Conservation (phyloP, 305 asterid species). For the Stenogyne calaminthoides region DNA sequence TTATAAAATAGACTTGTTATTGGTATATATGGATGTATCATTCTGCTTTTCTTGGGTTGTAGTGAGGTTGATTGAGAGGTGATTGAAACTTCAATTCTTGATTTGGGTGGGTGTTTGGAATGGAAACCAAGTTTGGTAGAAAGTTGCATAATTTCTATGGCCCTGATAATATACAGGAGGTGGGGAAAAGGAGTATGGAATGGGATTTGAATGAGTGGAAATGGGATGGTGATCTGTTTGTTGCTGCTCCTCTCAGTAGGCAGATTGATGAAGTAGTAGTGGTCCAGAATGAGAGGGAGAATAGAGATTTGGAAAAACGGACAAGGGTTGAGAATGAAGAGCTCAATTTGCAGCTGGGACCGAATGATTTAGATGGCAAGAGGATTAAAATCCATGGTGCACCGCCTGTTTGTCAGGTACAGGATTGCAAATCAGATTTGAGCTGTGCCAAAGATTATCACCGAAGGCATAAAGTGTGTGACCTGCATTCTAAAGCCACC, state of each 20-base stretch:
- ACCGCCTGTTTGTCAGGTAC: slow-evolving; percentile 81
- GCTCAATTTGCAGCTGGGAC: slow-evolving; percentile 70
- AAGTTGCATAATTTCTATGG: slow-evolving; percentile 55
- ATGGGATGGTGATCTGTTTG: slow-evolving; percentile 90
- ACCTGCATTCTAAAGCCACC: slow-evolving; percentile 81
- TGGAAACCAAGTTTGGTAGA: slow-evolving; percentile 60
- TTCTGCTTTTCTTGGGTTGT: slow-evolving; percentile 32
- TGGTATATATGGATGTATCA: slow-evolving; percentile 32
- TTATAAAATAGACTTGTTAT: slow-evolving; percentile 15
- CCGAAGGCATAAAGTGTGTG: slow-evolving; percentile 91
- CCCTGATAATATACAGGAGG: slow-evolving; percentile 54
- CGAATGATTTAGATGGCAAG: slow-evolving; percentile 54
- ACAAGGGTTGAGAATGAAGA: slow-evolving; percentile 55
- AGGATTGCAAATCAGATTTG: slow-evolving; percentile 82
- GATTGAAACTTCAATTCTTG: slow-evolving; percentile 10
- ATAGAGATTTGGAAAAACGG: slow-evolving; percentile 74
- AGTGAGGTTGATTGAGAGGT: slow-evolving; percentile 36
- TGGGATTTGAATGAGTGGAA: slow-evolving; percentile 92
- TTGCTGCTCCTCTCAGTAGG: slow-evolving; percentile 64
- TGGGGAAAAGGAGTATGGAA: slow-evolving; percentile 65
- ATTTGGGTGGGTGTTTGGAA: slow-evolving; percentile 28
- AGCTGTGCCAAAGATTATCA: slow-evolving; percentile 81
- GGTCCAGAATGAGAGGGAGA: slow-evolving; percentile 48
- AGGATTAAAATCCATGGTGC: slow-evolving; percentile 55
- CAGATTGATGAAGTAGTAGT: slow-evolving; percentile 53